Base-by-base conservation (phyloP, 306 rosid genomes). In the Medicago ruthenica region DNA sequence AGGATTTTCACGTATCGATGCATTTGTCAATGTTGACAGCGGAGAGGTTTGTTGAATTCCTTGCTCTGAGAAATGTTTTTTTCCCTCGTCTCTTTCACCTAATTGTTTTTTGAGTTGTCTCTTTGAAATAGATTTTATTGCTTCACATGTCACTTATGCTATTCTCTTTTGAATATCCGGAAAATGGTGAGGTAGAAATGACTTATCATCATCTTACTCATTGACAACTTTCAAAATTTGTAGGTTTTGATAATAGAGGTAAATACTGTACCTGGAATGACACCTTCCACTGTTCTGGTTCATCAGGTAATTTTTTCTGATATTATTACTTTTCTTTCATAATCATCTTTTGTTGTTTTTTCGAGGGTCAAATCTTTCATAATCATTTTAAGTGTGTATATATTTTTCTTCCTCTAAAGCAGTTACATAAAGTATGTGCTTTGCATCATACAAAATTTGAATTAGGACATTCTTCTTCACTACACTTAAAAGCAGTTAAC, bases 261-360 rank as follows among this genome's bases (percentile, higher is more conserved):
- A 73, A 94, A 94, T 73, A 92, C 98, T 12, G 98, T 94, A 60
- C 98, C 98, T n/a, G 97, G 98, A 86, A 94, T 94, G 98, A 92
- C 96, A 44, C 97, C 96, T 76, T 94, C 98, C 57, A 94, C 98
- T 40, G 96, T 94, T 79, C 84, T 94, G 80, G 86, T 92, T 87
- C 98, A 94, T 86, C 97, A 92, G 97, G 98, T 92, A 50, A 82
- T 51, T 47, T 75, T 34, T 63, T 71, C 21, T 47, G 34, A 21
- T 78, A 62, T 59, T 81, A 53, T 45, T 14, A 41, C 18, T 36
- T 47, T 24, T 51, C 71, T 60, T 59, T 74, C 77, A 17, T 27
- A 36, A 18, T 76, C 55, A 53, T 51, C 27, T 21, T 9, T 22
- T 63, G n/a, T n/a, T 44, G 45, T 34, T 9, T 22, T 63, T 31